phyloP scores from a whole-genome alignment of 2,329 filamentous ascomycete genomes.

The Alternaria arbusti region DNA sequence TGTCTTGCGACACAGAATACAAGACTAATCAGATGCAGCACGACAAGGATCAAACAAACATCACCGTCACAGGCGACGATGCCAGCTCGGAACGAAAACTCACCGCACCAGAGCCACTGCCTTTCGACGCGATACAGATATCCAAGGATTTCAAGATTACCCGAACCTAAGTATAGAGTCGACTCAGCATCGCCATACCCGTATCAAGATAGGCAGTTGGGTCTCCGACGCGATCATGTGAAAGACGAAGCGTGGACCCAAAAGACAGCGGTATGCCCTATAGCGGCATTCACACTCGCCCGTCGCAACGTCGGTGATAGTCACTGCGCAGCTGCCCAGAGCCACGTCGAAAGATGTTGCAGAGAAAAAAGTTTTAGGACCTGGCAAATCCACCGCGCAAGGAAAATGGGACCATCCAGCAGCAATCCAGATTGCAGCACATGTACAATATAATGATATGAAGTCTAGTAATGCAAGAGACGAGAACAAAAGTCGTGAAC shows the following conservation, averaged over 20 bases:
- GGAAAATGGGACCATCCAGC: neutral
- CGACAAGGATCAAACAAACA: constrained; percentile 23
- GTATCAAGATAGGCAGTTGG: neutral
- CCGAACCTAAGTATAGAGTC: constrained; percentile 1
- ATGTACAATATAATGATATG: neutral
- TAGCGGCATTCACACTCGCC: neutral
- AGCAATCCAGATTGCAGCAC: neutral
- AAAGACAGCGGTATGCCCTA: too few species aligned
- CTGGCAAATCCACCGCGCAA: neutral
- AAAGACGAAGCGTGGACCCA: too few species aligned
- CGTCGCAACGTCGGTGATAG: neutral
- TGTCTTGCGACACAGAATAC: too few species aligned
- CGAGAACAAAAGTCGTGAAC: neutral
- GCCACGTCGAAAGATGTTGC: neutral
- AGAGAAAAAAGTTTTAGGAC: neutral
- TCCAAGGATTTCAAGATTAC: constrained; percentile 26
- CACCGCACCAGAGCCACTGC: constrained; percentile 10
- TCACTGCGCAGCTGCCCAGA: neutral
- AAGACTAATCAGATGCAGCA: constrained; percentile 15
- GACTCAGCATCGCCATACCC: neutral
- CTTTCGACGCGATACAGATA: constrained; percentile 22
- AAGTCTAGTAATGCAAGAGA: neutral
- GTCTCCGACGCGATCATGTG: too few species aligned
- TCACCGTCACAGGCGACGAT: constrained; percentile 24
- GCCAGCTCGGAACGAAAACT: constrained; percentile 29